Evolutionary conservation across 176 grass and related monocot genomes (phyloP).

Genomic region (Eleusine indica): DNA sequence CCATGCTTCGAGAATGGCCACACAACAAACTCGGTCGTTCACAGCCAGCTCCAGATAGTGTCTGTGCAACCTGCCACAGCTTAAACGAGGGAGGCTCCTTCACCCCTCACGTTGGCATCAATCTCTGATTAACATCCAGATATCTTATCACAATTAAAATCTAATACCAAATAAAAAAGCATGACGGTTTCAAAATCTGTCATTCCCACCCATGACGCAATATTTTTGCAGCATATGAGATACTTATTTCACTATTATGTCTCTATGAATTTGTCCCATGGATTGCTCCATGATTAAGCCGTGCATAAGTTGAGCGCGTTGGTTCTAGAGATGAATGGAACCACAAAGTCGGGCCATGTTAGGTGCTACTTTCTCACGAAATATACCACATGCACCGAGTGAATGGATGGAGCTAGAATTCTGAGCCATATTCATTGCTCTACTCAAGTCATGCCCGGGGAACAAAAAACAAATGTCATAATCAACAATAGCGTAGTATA

Average conservation of each 20-base stretch:
- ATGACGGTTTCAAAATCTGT: too few relatives aligned
- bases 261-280: not conserved
- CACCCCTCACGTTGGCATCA: not conserved
- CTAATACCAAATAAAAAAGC: too few relatives aligned
- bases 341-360: not conserved
- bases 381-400: not conserved
- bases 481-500: not conserved
- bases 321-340: not conserved
- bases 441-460: not conserved
- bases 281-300: not conserved
- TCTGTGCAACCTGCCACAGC: not conserved
- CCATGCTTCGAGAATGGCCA: not conserved
- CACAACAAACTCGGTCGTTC: not conserved
- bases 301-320: not conserved
- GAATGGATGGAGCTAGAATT: constrained; percentile 1
- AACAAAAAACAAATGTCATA: not conserved
- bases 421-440: not conserved
- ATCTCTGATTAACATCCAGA: not conserved
- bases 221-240: not conserved
- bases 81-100: not conserved
- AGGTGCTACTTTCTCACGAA: not conserved
- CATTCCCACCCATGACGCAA: not conserved
- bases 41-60: not conserved
- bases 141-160: too few relatives aligned
- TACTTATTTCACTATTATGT: too few relatives aligned